Base-by-base conservation (phyloP, 805 yeast species). In the Candida ipomoeae region DNA sequence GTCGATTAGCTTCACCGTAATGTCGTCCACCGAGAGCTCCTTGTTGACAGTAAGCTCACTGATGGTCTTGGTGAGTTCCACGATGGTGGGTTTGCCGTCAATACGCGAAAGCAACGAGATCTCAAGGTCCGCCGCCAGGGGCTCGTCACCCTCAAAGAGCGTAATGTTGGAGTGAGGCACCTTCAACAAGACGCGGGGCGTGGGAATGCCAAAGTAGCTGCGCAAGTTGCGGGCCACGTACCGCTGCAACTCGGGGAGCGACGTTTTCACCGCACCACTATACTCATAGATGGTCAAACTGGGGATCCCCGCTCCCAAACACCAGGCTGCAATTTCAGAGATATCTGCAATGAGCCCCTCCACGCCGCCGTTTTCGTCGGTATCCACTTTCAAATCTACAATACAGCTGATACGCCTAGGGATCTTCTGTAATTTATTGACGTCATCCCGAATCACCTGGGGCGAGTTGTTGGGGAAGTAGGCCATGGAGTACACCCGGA, bases 41-140 rank as follows among this genome's bases (percentile, higher is more conserved):
- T 82, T 75, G 41, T 76, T 73, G 13, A 74, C 70, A 8, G 89
- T 84, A 53, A 89, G 70, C 45, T 85, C 92, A 31, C 96, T 82
- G 82, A 91, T 82, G 21, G 95, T 88, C 60, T 80, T 85, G 7
- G 98, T 85, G 48, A 94, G 77, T 57, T 88, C 96, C 26, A 90
- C 94, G 58, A 94, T 83, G 17, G 96, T 85, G 48, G 90, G 85
- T 55, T 95, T 83, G 6, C 99, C 99, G 66, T 94, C 98, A 38
- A 82, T 80, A 38, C 78, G 75, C 6, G 92, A 83, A 32, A 91
- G 69, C 50, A 94, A 68, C 29, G 82, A 75, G 53, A 92, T 77
- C 48, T 79, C 82, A 50, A 92, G 76, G 50, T 82, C 84, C 2
- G 54, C 43, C 15, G 46, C 47, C 31, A 52, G 44, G 35, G 73